Evolutionary conservation across 805 yeast species (phyloP).

Genomic region (Millerago galiae): DNA sequence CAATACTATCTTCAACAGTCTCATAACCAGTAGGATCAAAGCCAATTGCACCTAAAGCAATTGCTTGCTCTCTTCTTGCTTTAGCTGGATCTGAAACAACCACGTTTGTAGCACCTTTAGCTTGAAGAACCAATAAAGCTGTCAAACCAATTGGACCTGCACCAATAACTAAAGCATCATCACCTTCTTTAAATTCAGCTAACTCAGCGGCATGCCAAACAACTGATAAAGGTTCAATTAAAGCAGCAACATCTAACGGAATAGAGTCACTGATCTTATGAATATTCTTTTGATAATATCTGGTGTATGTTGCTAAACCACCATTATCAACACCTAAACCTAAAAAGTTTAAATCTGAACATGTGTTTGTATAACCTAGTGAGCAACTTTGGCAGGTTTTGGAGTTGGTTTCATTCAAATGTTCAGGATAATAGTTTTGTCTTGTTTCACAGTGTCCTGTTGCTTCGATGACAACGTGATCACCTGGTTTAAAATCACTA

Average conservation of each 20-base stretch:
- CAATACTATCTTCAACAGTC: slow-evolving; percentile 23
- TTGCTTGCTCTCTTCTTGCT: slow-evolving; percentile 56
- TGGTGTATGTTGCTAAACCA: slow-evolving; percentile 38
- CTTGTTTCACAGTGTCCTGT: slow-evolving; percentile 38
- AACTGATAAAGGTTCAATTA: slow-evolving; percentile 52
- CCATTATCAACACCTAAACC: slow-evolving; percentile 49
- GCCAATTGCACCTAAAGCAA: slow-evolving; percentile 37
- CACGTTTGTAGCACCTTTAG: slow-evolving; percentile 40
- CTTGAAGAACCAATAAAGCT: slow-evolving; percentile 46
- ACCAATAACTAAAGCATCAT: slow-evolving; percentile 46
- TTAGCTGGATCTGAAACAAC: slow-evolving; percentile 58
- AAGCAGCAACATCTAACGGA: slow-evolving; percentile 49
- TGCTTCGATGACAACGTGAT: slow-evolving; percentile 49
- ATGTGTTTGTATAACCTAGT: slow-evolving; percentile 39
- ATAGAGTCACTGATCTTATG: slow-evolving; percentile 33
- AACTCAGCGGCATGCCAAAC: slow-evolving; percentile 52
- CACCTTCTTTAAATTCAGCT: slow-evolving; percentile 37
- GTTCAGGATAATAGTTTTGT: slow-evolving; percentile 22
- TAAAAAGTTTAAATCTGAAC: slow-evolving; percentile 35
- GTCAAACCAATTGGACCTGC: slow-evolving; percentile 63
- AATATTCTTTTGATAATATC: slow-evolving; percentile 32
- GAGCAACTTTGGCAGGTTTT: slow-evolving; percentile 37
- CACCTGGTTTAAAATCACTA: slow-evolving; percentile 44
- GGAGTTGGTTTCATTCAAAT: slow-evolving; percentile 15
- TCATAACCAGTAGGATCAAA: slow-evolving; percentile 35